Percentiles rank a stretch among this genome's conserved stretches.
These are phyloP conservation scores for grape (Vitis vinifera) DNA, from an alignment of 164 flowering plant genomes.

Conservation along the genomic window DNA sequence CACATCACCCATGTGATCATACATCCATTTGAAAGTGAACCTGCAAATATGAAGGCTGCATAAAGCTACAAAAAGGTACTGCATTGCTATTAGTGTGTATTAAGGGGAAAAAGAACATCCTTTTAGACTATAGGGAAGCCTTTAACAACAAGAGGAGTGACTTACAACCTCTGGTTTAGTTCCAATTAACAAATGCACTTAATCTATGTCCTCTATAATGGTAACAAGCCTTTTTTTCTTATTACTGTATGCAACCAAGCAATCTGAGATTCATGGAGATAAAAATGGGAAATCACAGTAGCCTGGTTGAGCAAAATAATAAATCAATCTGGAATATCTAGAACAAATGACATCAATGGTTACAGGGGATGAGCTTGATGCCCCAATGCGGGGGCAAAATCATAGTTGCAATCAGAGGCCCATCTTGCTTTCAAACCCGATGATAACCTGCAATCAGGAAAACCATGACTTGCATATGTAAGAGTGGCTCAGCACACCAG, in stretches of 20 bases:
- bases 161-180: slow-evolving; percentile 4
- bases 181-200: slow-evolving; percentile 6
- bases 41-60: background rate
- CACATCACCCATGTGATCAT: too few relatives aligned
- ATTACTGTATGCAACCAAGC: slow-evolving; percentile 37
- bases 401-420: background rate
- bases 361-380: slow-evolving; percentile 6
- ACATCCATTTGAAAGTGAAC: too few relatives aligned
- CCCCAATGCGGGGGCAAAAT: slow-evolving; percentile 1
- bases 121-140: background rate
- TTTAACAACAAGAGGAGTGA: background rate
- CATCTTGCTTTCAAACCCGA: slow-evolving; percentile 8
- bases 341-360: slow-evolving; percentile 9
- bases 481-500: background rate
- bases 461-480: background rate
- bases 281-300: slow-evolving; percentile 37
- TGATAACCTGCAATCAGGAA: slow-evolving; percentile 21
- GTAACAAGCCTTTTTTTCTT: slow-evolving; percentile 11
- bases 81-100: too few relatives aligned
- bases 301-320: slow-evolving; percentile 44
- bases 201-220: slow-evolving; percentile 6
- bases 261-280: slow-evolving; percentile 34
- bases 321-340: slow-evolving; percentile 21
- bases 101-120: background rate
- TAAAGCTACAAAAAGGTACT: background rate